phyloP scores from a whole-genome alignment of 2,329 filamentous ascomycete species.

The Myrmaecium sp. region DNA sequence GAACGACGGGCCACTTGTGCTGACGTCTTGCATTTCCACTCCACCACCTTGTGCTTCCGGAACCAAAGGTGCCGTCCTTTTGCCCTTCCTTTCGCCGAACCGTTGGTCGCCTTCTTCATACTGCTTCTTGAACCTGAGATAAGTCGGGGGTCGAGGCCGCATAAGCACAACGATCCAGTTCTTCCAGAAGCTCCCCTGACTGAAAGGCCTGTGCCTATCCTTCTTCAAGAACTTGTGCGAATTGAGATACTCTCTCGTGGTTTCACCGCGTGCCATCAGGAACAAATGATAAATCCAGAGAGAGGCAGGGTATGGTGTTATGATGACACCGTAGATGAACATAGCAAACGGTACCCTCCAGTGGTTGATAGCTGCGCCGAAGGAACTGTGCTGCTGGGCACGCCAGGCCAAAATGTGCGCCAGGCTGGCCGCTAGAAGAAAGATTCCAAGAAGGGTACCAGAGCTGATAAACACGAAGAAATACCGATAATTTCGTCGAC shows the following conservation, averaged over 20 bases:
- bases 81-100: conserved; percentile 44
- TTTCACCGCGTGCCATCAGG: conserved; percentile 79
- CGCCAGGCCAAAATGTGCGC: conserved; percentile 64
- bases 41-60: conserved; percentile 36
- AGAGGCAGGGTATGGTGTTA: conserved; percentile 63
- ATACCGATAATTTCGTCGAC: conserved; percentile 91
- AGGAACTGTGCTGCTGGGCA: conserved; percentile 44
- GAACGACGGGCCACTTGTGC: conserved; percentile 10
- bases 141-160: conserved; percentile 72
- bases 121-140: conserved; percentile 66
- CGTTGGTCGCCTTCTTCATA: conserved; percentile 75
- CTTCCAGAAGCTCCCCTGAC: conserved; percentile 52
- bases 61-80: conserved; percentile 29
- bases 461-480: conserved; percentile 85
- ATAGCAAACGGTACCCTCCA: conserved; percentile 76
- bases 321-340: conserved; percentile 64
- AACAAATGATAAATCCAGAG: conserved; percentile 83
- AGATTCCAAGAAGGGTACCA: conserved; percentile 58
- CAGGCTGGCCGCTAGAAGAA: conserved; percentile 61
- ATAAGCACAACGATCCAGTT: conserved; percentile 74
- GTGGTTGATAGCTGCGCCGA: conserved; percentile 48
- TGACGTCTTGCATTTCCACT: conserved; percentile 53
- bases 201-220: conserved; percentile 83
- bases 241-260: conserved; percentile 89
- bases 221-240: conserved; percentile 87